Conservation (phyloP, 176 grass and related monocot genomes). For the Raddia guianensis region DNA sequence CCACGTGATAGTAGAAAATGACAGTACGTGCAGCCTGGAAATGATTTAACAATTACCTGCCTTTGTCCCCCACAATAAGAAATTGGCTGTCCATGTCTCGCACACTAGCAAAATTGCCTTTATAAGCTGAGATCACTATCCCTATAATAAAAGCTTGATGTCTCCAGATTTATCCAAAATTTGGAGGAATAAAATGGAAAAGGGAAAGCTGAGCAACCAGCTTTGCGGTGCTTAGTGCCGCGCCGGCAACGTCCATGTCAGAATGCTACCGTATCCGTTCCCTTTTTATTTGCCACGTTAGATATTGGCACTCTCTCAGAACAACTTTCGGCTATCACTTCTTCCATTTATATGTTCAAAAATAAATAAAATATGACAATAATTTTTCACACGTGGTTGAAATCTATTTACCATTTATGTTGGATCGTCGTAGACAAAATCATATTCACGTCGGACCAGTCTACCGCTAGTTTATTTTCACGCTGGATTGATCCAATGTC, state of each 20-base stretch:
- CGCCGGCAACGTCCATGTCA: too few relatives aligned
- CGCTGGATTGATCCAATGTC: too few relatives aligned
- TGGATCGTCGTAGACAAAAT: too few relatives aligned
- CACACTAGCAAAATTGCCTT: neutral
- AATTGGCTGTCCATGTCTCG: neutral
- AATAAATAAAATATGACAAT: too few relatives aligned
- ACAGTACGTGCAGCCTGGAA: neutral
- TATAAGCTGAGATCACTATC: slow-evolving; percentile 14
- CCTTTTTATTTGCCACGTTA: too few relatives aligned
- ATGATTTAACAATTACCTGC: neutral
- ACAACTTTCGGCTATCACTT: too few relatives aligned
- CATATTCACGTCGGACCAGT: too few relatives aligned
- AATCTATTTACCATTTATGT: too few relatives aligned
- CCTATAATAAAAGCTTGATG: neutral
- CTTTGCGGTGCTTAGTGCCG: neutral
- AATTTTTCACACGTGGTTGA: too few relatives aligned
- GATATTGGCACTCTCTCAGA: too few relatives aligned
- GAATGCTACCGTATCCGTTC: neutral
- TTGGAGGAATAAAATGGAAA: neutral
- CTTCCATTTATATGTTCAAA: too few relatives aligned
- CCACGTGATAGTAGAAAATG: slow-evolving; percentile 23
- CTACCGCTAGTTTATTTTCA: too few relatives aligned
- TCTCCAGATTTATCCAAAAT: neutral
- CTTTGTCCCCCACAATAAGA: neutral
- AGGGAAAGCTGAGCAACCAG: neutral